Evolutionary conservation across 257 asterid genomes (phyloP).

Genomic region (Nicotiana paniculata): DNA sequence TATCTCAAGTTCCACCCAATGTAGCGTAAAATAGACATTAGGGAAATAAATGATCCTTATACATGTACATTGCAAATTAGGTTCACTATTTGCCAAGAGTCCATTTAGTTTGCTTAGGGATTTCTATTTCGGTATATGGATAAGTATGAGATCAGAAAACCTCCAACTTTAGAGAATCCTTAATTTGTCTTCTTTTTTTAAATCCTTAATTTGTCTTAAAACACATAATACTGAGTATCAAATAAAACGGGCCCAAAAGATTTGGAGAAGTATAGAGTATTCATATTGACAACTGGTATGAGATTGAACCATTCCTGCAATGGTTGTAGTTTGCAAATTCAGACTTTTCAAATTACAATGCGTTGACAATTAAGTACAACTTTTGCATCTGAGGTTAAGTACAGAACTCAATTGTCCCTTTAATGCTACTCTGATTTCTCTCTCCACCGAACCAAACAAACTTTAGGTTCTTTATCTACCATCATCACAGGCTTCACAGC

Average conservation of each 20-base stretch:
- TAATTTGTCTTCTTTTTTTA: not conserved
- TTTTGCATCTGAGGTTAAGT: not conserved
- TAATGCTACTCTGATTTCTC: not conserved
- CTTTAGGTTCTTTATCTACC: not conserved
- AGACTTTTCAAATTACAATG: not conserved
- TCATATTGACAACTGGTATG: not conserved
- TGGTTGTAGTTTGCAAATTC: not conserved
- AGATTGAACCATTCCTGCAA: not conserved
- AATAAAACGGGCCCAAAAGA: not conserved
- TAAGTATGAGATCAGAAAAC: not conserved
- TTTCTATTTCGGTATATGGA: not conserved
- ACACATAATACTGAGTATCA: not conserved
- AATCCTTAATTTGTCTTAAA: not conserved
- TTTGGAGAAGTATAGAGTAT: not conserved
- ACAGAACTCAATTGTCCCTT: too few relatives aligned
- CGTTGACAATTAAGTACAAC: not conserved
- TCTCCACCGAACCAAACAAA: not conserved
- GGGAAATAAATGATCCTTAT: too few relatives aligned
- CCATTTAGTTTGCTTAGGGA: not conserved
- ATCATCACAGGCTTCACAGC: not conserved
- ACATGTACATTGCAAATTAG: not conserved
- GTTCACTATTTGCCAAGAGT: not conserved
- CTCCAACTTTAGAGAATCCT: not conserved
- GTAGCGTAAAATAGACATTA: too few relatives aligned
- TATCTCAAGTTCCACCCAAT: not conserved